phyloP scores from a whole-genome alignment of 768 basidiomycete genomes.

The Boletus barrowsii region DNA sequence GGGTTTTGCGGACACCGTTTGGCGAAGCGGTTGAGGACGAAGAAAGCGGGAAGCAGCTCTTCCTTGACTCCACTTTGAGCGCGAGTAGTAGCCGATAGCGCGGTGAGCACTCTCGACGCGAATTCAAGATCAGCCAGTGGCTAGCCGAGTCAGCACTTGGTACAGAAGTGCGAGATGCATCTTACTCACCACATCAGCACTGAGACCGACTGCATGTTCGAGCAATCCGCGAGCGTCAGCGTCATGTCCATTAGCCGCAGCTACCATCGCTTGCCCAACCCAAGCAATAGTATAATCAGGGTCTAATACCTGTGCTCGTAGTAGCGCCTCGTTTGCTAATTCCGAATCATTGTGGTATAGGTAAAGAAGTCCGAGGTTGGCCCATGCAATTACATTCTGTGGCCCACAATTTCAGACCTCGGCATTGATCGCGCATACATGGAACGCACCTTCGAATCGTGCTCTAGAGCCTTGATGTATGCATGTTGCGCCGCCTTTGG shows the following conservation, averaged over 20 bases:
- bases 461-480: slow-evolving; percentile 84
- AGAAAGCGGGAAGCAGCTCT: slow-evolving; percentile 72
- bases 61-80: slow-evolving; percentile 33
- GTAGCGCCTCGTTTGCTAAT: slow-evolving; percentile 81
- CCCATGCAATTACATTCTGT: slow-evolving; percentile 77
- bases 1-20: slow-evolving; percentile 65
- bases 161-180: not conserved
- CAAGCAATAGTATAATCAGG: slow-evolving; percentile 87
- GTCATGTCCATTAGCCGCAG: slow-evolving; percentile 54
- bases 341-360: slow-evolving; percentile 74
- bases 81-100: slow-evolving; percentile 25
- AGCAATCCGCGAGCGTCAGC: slow-evolving; percentile 65
- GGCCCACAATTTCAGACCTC: not conserved
- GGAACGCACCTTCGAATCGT: slow-evolving; percentile 69
- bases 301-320: slow-evolving; percentile 86
- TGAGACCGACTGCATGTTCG: slow-evolving; percentile 66
- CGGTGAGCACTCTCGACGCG: slow-evolving; percentile 56
- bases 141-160: slow-evolving; percentile 37
- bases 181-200: slow-evolving; percentile 50
- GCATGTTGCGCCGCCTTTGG: slow-evolving; percentile 85
- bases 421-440: not conserved
- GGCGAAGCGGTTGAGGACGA: slow-evolving; percentile 74
- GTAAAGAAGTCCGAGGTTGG: slow-evolving; percentile 85
- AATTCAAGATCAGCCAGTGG: slow-evolving; percentile 80
- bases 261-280: slow-evolving; percentile 84